Base-by-base conservation (phyloP, 768 basidiomycete genomes). In the Naganishia friedmannii region DNA sequence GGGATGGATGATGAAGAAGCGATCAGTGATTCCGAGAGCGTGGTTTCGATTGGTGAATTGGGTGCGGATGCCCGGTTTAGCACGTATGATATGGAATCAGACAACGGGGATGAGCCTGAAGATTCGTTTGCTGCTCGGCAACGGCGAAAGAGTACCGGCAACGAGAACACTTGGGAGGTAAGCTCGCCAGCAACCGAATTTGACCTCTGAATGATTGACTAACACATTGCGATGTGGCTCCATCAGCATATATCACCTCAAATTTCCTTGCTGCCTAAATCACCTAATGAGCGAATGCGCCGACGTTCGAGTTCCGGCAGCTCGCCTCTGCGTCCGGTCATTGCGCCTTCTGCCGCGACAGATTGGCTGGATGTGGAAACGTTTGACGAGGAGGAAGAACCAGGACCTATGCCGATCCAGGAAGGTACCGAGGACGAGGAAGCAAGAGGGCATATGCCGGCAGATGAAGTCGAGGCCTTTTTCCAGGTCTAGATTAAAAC, bases 81-180 rank as follows among this genome's bases (percentile, higher is more conserved):
- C 53, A 45, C 71, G 32, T 53, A 67, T 28, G 71, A 71, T 46
- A 46, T 65, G 26, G 70, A 71, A 5, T 67, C 53, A 6, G 70
- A 73, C 15, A 63, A 4, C 26, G 60, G 29, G 60, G 60, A 63
- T 23, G 60, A 63, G 60, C 60, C 60, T 15, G 72, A 68, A 29
- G 74, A 74, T 3, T 68, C 63, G 5, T 66, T 53, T n/a, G 73
- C 72, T 3, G 72, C 67, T 28, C 60, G 69, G 60, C 82, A 42
- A 83, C 83, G 21, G 82, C 85, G 29, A 88, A 92, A 77, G 90
- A 91, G 82, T 23, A 73, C 71, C 23, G 77, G 72, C 17, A 93
- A 93, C 76, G 81, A 90, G 73, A 97, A 94, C 76, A 92, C 93
- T 74, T 97, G 94, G 94, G 94, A 94, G 89, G 93, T 93, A 73